Evolutionary conservation across 2,329 filamentous ascomycete species (phyloP).

Genomic region (Hypoxylon sp.): DNA sequence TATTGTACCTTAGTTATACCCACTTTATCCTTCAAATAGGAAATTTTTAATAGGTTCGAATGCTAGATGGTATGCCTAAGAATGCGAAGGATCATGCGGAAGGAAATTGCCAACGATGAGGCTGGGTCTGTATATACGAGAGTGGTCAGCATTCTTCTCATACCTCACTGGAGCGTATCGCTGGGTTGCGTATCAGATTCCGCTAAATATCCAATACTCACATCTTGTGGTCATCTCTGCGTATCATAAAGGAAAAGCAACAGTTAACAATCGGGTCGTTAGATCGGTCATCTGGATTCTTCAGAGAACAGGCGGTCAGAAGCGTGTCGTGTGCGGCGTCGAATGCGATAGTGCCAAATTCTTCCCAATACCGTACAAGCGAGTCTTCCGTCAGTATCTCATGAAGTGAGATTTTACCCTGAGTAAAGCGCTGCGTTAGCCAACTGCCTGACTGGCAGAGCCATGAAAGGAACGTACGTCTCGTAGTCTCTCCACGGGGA

Average conservation of each 20-base stretch:
- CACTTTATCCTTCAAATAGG: slow-evolving; percentile 19
- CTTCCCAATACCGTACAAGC: slow-evolving; percentile 98
- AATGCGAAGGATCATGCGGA: slow-evolving; percentile 78
- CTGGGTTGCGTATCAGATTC: not conserved
- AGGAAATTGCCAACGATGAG: slow-evolving; percentile 98
- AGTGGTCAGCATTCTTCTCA: slow-evolving; percentile 41
- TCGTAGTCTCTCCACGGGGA: slow-evolving; percentile 89
- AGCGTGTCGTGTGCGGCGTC: slow-evolving; percentile 95
- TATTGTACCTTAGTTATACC: slow-evolving; percentile 18
- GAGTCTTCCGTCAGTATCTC: slow-evolving; percentile 97
- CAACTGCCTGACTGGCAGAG: slow-evolving; percentile 15
- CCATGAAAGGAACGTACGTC: slow-evolving; percentile 75
- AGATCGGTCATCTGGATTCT: slow-evolving; percentile 80
- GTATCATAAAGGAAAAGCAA: slow-evolving; percentile 97
- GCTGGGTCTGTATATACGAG: slow-evolving; percentile 75
- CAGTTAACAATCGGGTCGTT: slow-evolving; percentile 85
- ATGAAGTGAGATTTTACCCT: slow-evolving; percentile 96
- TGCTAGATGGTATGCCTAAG: slow-evolving; percentile 46
- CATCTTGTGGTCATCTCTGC: slow-evolving; percentile 96
- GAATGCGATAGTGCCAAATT: slow-evolving; percentile 98
- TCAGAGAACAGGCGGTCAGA: slow-evolving; percentile 91
- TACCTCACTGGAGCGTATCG: slow-evolving; percentile 10
- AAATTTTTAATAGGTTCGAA: slow-evolving; percentile 27
- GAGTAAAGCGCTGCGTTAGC: slow-evolving; percentile 20
- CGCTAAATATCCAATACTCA: slow-evolving; percentile 65